A percentile compares a stretch with the other conserved stretches of the same genome.
phyloP scores from a whole-genome alignment of 495 filamentous ascomycete species.

The Penicillium paxilli region DNA sequence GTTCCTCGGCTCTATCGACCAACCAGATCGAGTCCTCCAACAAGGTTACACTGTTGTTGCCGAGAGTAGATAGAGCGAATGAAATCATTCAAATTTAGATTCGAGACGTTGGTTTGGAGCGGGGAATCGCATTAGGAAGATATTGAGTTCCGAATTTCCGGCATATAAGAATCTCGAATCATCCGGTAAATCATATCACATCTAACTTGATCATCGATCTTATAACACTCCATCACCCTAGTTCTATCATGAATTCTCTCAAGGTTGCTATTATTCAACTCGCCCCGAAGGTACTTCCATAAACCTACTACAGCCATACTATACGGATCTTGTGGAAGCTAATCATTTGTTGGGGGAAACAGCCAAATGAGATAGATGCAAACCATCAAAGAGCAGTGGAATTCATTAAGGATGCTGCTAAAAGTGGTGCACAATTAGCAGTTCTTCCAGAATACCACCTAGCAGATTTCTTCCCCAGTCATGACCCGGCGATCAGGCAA shows the following conservation, averaged over 20 bases:
- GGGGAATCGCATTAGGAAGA: slow-evolving; percentile 1
- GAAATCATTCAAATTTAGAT: not conserved
- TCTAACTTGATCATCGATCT: not conserved
- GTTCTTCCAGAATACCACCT: slow-evolving; percentile 16
- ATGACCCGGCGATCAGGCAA: slow-evolving; percentile 6
- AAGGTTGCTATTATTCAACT: slow-evolving; percentile 11
- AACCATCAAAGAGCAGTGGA: slow-evolving; percentile 3
- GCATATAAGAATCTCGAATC: not conserved
- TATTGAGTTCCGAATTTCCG: slow-evolving; percentile 5
- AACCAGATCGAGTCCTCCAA: not conserved
- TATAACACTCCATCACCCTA: not conserved
- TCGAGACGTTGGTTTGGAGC: not conserved
- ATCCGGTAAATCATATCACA: too few species aligned
- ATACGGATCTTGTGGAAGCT: not conserved
- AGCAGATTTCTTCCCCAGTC: slow-evolving; percentile 6
- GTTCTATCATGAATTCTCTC: not conserved
- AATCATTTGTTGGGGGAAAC: not conserved
- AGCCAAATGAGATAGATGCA: slow-evolving; percentile 4
- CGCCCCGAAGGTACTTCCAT: slow-evolving; percentile 1
- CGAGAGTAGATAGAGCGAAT: not conserved
- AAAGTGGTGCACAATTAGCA: slow-evolving; percentile 2
- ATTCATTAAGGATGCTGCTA: slow-evolving; percentile 23
- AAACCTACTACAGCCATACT: not conserved
- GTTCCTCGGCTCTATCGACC: not conserved
- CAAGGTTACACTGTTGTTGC: not conserved